A percentile compares a stretch with the other conserved stretches of the same genome.
Conservation (phyloP, 78 protist species). For the Neovahlkampfia damariscottae region DNA sequence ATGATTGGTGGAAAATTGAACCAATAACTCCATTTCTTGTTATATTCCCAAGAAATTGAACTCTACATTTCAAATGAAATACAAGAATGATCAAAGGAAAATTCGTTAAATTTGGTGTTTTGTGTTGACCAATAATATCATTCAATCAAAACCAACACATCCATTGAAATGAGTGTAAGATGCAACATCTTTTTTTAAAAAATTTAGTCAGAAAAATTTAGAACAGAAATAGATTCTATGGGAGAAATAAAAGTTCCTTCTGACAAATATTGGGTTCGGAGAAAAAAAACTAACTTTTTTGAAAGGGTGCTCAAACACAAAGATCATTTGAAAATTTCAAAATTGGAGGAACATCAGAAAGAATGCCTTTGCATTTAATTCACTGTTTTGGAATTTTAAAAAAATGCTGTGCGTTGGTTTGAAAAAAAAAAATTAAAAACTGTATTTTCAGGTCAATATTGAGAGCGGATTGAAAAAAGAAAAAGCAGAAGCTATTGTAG, state of each 20-base stretch:
- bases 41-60: no score
- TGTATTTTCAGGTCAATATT: no score
- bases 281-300: no score
- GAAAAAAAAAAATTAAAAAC: not conserved
- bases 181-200: no score
- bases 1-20: no score
- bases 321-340: conserved; percentile 68
- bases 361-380: conserved; percentile 58
- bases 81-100: no score
- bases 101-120: no score
- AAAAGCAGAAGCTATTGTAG: not conserved
- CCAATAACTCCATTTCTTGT: no score
- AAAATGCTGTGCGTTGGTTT: conserved; percentile 67
- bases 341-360: conserved; percentile 54
- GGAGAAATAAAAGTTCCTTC: conserved; percentile 53
- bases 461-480: conserved; percentile 15
- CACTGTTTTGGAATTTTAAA: conserved; percentile 79
- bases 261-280: conserved; percentile 64
- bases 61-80: no score
- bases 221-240: conserved; percentile 57
- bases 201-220: not conserved
- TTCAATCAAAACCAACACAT: no score
- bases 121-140: no score
- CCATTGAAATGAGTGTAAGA: no score
- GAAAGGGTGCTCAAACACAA: conserved; percentile 85